A percentile compares a stretch with the other conserved stretches of the same genome.
Conservation (phyloP, 352 stramenopile species). For the Phytophthora melonis region DNA sequence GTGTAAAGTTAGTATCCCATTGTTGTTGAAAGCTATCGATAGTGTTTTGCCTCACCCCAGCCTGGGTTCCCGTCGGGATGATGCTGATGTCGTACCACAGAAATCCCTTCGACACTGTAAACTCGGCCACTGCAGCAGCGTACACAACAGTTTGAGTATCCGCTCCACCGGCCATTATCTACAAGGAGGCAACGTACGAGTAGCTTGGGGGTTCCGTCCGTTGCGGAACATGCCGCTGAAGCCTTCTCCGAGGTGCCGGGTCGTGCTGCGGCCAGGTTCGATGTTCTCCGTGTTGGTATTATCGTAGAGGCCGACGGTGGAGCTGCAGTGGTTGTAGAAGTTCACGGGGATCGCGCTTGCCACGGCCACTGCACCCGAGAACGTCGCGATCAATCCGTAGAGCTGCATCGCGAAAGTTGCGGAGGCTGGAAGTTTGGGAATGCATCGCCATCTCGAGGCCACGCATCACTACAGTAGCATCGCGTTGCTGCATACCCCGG, state of each 20-base stretch:
- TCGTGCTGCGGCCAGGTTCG: conserved; percentile 38
- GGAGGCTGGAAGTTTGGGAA: conserved; percentile 18
- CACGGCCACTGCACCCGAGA: conserved; percentile 11
- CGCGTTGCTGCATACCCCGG: conserved; percentile 8
- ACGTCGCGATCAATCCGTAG: conserved; percentile 1
- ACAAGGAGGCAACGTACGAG: conserved; percentile 30
- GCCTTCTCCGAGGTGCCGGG: conserved; percentile 51
- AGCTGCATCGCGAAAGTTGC: conserved; percentile 21
- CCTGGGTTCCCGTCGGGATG: conserved; percentile 56
- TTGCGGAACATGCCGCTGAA: conserved; percentile 77
- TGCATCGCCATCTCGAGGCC: conserved; percentile 1
- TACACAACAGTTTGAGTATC: too few species aligned
- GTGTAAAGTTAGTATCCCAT: not conserved
- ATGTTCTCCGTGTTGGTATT: conserved; percentile 55
- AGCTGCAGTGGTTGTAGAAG: conserved; percentile 65
- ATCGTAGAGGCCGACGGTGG: conserved; percentile 57
- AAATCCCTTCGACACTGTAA: conserved; percentile 48
- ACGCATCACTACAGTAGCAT: not conserved
- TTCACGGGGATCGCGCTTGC: conserved; percentile 50
- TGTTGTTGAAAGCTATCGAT: not conserved
- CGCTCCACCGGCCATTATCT: too few species aligned
- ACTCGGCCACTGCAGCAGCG: conserved; percentile 53
- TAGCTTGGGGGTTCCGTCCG: conserved; percentile 61
- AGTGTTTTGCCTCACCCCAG: conserved; percentile 24
- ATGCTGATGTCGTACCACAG: conserved; percentile 76